Evolutionary conservation across 495 filamentous ascomycete genomes (phyloP).

Genomic region (Aspergillus haitiensis): DNA sequence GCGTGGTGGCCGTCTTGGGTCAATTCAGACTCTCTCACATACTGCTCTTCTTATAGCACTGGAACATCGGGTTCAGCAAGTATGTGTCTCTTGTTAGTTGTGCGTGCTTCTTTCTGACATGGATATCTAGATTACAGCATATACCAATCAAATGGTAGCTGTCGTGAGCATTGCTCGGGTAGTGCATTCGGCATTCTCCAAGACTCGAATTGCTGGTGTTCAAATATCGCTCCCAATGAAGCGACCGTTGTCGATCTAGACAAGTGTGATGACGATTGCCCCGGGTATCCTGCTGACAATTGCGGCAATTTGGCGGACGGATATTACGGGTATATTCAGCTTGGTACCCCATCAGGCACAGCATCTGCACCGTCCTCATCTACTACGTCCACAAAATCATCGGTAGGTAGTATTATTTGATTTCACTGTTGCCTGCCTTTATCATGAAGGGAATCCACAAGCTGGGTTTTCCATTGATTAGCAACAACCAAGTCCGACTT

Average conservation of each 20-base stretch:
- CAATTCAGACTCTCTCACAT: slow-evolving; percentile 29
- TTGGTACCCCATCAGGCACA: slow-evolving; percentile 37
- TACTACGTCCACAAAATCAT: slow-evolving; percentile 28
- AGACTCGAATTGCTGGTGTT: slow-evolving; percentile 70
- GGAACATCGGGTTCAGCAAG: slow-evolving; percentile 32
- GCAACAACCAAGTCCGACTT: no score
- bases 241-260: slow-evolving; percentile 34
- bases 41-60: slow-evolving; percentile 51
- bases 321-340: slow-evolving; percentile 60
- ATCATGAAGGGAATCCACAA: slow-evolving; percentile 1
- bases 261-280: slow-evolving; percentile 60
- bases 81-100: slow-evolving; percentile 21
- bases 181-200: slow-evolving; percentile 72
- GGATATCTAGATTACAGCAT: slow-evolving; percentile 45
- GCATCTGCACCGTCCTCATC: slow-evolving; percentile 30
- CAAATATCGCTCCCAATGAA: slow-evolving; percentile 61
- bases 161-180: slow-evolving; percentile 51
- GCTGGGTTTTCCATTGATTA: not conserved
- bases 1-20: slow-evolving; percentile 17
- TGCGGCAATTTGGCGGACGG: slow-evolving; percentile 58
- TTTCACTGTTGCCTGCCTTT: slow-evolving; percentile 8
- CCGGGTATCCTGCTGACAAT: slow-evolving; percentile 63
- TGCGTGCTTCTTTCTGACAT: slow-evolving; percentile 16
- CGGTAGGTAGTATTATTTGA: slow-evolving; percentile 26
- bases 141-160: slow-evolving; percentile 68